Evolutionary conservation across 306 rosid genomes (phyloP).

Genomic region (Vigna reflexopilosa): DNA sequence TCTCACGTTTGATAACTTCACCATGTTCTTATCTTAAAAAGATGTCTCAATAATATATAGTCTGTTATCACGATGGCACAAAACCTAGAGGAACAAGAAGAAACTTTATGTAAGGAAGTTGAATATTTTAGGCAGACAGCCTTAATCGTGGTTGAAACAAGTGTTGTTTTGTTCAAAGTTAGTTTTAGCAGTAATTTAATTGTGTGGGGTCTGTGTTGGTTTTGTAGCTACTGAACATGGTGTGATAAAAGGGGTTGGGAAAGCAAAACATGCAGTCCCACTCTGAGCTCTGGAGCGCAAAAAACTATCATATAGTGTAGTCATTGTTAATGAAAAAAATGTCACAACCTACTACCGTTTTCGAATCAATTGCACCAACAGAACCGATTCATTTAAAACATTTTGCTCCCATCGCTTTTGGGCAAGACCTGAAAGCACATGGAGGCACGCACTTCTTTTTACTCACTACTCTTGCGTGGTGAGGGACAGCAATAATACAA

Average conservation of each 20-base stretch:
- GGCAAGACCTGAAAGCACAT: slow-evolving; percentile 56
- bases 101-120: too few species aligned
- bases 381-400: slow-evolving; percentile 44
- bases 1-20: too few species aligned
- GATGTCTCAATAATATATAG: too few species aligned
- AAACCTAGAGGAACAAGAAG: too few species aligned
- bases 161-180: not conserved
- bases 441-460: slow-evolving; percentile 45
- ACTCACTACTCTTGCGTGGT: slow-evolving; percentile 9
- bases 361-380: slow-evolving; percentile 55
- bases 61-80: too few species aligned
- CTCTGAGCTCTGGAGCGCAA: slow-evolving; percentile 41
- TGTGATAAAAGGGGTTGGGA: slow-evolving; percentile 28
- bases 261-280: slow-evolving; percentile 41
- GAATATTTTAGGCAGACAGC: too few species aligned
- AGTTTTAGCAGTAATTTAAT: not conserved
- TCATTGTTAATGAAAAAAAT: slow-evolving; percentile 45
- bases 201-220: slow-evolving; percentile 27
- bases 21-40: too few species aligned
- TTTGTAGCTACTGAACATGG: slow-evolving; percentile 2
- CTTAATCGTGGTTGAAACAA: too few species aligned
- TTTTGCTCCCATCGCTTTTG: slow-evolving; percentile 50
- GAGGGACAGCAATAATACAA: slow-evolving; percentile 19
- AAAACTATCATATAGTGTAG: slow-evolving; percentile 43
- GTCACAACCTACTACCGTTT: slow-evolving; percentile 33